Evolutionary conservation across 2,329 filamentous ascomycete species (phyloP), one percentile per base, ranked within the genome.

Genomic region (Aquanectria penicillioides): DNA sequence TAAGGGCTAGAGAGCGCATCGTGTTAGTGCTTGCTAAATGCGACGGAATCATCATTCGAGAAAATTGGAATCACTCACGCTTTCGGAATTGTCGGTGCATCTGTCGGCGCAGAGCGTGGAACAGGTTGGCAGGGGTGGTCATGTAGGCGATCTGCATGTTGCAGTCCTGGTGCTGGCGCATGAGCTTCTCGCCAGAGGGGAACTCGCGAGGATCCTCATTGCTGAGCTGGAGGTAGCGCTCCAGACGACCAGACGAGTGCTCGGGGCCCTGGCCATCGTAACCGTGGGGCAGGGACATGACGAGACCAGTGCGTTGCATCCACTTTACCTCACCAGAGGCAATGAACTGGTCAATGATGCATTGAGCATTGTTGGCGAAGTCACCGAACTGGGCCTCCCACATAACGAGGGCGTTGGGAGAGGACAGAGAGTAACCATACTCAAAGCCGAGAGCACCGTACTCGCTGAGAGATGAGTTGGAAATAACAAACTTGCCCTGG

Each of bases 311-410:
- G 78, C 95, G 90, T 83, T 99, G 95, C 80, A 98, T 90, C 95
- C 95, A 99, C 83, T 99, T 99, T 66, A 92, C 89, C 81, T 99
- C 95, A 74, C 95, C 95, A 62, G 95, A 97, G 47, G 95, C 94
- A 70, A 99, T 90, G 81, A 99, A 99, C 80, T 99, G 95, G 77
- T 99, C 95, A 73, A 99, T 96, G 78, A 99, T 96, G 77, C 93
- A 97, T 81, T 99, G 95, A 37, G 95, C 94, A 74, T 97, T 99
- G 86, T 99, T 99, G 84, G 95, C 95, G 73, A 99, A 99, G 80
- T 99, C 95, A 84, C 95, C 95, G 73, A 99, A 99, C 79, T 99
- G 95, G 31, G 95, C 95, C 81, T 99, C 95, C 95, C 95, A 99
- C 89, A 99, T 97, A 70, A 99, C 94, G 22, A 99, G 87, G 31